A percentile compares a stretch with the other conserved stretches of the same genome.
Conservation (phyloP, 768 basidiomycete genomes). For the Suillus spraguei region DNA sequence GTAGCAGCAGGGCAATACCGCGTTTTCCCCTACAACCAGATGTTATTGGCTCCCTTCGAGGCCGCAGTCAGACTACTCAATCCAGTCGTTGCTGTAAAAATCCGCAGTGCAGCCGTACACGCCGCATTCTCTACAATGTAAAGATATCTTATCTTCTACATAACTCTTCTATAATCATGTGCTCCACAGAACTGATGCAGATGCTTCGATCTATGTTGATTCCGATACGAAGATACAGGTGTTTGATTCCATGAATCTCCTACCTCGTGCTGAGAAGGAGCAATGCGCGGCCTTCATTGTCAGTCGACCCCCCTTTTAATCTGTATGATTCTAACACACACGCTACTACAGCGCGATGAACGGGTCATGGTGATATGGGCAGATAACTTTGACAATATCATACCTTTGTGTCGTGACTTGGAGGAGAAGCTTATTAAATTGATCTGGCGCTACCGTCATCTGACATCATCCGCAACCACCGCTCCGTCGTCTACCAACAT, state of each 20-base stretch:
- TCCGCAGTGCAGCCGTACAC: conserved; percentile 79
- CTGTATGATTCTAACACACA: conserved; percentile 1
- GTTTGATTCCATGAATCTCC: conserved; percentile 64
- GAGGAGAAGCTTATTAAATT: conserved; percentile 80
- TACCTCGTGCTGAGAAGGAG: conserved; percentile 84
- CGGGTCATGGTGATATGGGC: conserved; percentile 83
- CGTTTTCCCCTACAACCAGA: conserved; percentile 83
- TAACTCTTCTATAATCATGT: background rate
- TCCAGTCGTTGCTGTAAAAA: conserved; percentile 82
- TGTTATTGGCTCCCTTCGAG: conserved; percentile 75
- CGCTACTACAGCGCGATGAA: conserved; percentile 65
- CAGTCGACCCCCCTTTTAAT: conserved; percentile 25
- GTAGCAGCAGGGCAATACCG: conserved; percentile 70
- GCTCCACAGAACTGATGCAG: conserved; percentile 49
- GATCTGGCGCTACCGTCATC: conserved; percentile 63
- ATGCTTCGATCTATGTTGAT: conserved; percentile 68
- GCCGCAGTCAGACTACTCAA: conserved; percentile 73
- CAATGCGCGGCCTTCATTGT: conserved; percentile 90
- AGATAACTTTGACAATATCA: conserved; percentile 77
- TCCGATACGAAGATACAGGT: conserved; percentile 85
- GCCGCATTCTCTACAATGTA: conserved; percentile 74
- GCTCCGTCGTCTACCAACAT: conserved; percentile 27
- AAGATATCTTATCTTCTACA: conserved; percentile 21
- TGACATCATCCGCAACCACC: conserved; percentile 9
- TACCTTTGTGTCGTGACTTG: conserved; percentile 69